Evolutionary conservation across 139 green algal species (phyloP), one percentile per base, ranked within the genome.

Genomic region (Volvox africanus): DNA sequence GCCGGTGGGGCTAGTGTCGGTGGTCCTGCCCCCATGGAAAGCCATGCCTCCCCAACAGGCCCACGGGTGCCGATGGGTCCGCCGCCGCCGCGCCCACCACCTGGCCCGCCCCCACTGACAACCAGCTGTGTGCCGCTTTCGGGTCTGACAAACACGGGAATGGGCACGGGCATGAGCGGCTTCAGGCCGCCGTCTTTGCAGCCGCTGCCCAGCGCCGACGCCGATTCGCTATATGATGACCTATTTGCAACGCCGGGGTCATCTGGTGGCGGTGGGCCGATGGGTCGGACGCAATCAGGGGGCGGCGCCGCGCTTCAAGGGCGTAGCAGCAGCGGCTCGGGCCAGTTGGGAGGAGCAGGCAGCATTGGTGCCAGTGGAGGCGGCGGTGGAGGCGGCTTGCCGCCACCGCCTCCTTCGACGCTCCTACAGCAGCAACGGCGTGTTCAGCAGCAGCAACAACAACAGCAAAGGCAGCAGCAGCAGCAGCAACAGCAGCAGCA

Each of bases 161-260:
- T 80, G 68, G 71, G 44, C 0, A 37, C 37, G 30, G 36, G 37
- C 26, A 62, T 78, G 32, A 17, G 68, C 37, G 85, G 85, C 17
- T 75, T 61, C 71, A n/a, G 85, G 50, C 44, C 71, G n/a, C 44
- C 85, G 0, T 1, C 69, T 30, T 50, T 89, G 44, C 71, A 82
- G 37, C 69, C 85, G 17, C 85, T 89, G 67, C 71, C 85, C 17
- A 89, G 85, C 78, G 61, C 37, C 2, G 87, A 91, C 37, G 78
- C 87, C 3, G 77, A 87, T 26, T 75, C 65, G 17, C 62, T 91
- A 77, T 91, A 91, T 37, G 78, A 91, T 67, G 87, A 91, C 62
- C 36, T 91, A 33, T 87, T 91, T 65, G 62, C 87, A 24, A 86
- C 87, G 21, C 87, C 82, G 11, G 61, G 82, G n/a, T 67, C 62